Percentiles rank a stretch among this genome's conserved stretches.
Evolutionary conservation across 108 stramenopile genomes (phyloP).

Genomic region (Aureococcus anophagefferens): DNA sequence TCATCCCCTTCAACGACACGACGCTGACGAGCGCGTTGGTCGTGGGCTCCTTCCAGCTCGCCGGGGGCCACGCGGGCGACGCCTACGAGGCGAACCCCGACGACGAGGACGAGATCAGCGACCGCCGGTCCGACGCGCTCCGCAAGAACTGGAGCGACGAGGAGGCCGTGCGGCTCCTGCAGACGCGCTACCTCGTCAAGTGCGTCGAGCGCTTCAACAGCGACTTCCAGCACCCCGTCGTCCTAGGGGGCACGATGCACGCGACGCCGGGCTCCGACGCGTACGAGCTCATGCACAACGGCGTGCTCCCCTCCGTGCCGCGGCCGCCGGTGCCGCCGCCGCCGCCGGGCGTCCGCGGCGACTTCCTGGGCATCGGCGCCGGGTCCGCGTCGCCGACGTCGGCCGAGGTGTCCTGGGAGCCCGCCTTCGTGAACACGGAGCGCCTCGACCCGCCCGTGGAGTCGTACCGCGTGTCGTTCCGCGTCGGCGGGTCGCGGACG

Average conservation of each 20-base stretch:
- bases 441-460: neutral
- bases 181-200: conserved; percentile 25
- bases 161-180: conserved; percentile 27
- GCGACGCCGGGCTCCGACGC: conserved; percentile 24
- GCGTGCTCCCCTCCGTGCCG: conserved; percentile 18
- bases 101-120: conserved; percentile 21
- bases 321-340: conserved; percentile 17
- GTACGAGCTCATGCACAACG: conserved; percentile 28
- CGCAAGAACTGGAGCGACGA: conserved; percentile 12
- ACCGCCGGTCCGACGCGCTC: neutral
- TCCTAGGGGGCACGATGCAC: conserved; percentile 37
- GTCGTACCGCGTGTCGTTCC: neutral
- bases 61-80: neutral
- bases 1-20: neutral
- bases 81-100: conserved; percentile 9
- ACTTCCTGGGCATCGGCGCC: neutral
- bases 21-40: neutral
- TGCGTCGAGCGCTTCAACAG: conserved; percentile 33
- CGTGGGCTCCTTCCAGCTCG: neutral
- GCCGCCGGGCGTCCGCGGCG: conserved; percentile 16
- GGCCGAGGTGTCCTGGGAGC: neutral
- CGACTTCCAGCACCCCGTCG: conserved; percentile 34
- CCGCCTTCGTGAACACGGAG: neutral
- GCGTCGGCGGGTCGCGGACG: neutral
- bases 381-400: neutral